phyloP scores from a whole-genome alignment of 2,329 filamentous ascomycete genomes.

The Fusarium tjaetaba region DNA sequence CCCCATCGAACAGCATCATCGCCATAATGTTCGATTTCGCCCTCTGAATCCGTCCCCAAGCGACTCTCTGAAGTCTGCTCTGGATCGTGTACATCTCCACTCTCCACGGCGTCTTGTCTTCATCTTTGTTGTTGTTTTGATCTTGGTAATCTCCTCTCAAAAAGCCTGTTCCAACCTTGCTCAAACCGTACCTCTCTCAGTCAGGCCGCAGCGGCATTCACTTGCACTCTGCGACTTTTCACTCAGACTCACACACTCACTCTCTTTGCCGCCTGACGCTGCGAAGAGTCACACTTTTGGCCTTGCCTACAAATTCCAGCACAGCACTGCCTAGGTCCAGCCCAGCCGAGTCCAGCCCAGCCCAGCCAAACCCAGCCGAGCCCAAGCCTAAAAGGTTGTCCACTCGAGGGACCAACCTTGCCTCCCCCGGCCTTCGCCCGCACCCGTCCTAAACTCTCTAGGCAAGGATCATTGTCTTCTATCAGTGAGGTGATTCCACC shows the following conservation, averaged over 20 bases:
- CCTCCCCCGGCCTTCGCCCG: conserved; percentile 33
- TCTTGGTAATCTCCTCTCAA: conserved; percentile 26
- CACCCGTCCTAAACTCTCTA: conserved; percentile 1
- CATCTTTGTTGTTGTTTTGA: conserved; percentile 41
- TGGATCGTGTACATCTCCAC: conserved; percentile 51
- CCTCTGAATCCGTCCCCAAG: conserved; percentile 60
- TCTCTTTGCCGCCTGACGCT: conserved; percentile 36
- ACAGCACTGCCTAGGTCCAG: conserved; percentile 40
- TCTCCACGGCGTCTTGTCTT: conserved; percentile 50
- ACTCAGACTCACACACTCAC: conserved; percentile 18
- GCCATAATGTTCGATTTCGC: conserved; percentile 64
- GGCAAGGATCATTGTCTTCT: conserved; percentile 29
- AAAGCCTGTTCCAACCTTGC: background rate
- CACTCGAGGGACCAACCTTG: conserved; percentile 35
- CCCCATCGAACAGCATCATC: conserved; percentile 61
- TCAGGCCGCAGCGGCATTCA: conserved; percentile 59
- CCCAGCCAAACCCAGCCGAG: conserved; percentile 31
- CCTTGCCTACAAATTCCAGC: conserved; percentile 32
- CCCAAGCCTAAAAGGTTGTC: conserved; percentile 38
- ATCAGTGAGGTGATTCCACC: conserved; percentile 37
- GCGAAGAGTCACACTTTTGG: conserved; percentile 29
- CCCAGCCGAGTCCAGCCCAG: conserved; percentile 36
- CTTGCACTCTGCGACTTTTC: conserved; percentile 59
- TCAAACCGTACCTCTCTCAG: conserved; percentile 21
- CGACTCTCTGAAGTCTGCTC: conserved; percentile 67